These are phyloP conservation scores for Wickerhamomyces strasburgensis DNA, from an alignment of 805 yeast species.

Conservation along the genomic window DNA sequence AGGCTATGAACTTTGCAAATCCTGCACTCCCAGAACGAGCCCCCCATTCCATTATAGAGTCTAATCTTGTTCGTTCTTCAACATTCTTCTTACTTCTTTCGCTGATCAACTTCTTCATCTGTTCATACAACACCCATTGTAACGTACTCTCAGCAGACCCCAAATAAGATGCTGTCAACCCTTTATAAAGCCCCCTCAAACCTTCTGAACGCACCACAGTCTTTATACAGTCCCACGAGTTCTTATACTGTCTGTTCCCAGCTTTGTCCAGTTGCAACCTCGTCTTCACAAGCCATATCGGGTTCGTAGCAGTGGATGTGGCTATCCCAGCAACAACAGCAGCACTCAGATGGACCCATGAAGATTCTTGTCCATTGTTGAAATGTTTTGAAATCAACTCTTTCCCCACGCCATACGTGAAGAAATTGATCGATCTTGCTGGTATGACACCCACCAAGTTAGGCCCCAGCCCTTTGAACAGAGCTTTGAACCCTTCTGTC, in stretches of 20 bases:
- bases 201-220: conserved; percentile 77
- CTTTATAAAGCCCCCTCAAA: conserved; percentile 71
- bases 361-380: conserved; percentile 70
- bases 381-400: conserved; percentile 61
- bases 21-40: conserved; percentile 98
- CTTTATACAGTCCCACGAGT: conserved; percentile 78
- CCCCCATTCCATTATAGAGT: conserved; percentile 79
- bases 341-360: conserved; percentile 80
- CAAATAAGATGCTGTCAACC: conserved; percentile 89
- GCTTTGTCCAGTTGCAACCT: conserved; percentile 87
- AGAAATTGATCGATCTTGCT: conserved; percentile 93
- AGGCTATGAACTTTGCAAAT: conserved; percentile 88
- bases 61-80: conserved; percentile 39
- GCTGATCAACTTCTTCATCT: conserved; percentile 71
- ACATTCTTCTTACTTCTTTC: conserved; percentile 37
- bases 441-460: conserved; percentile 97
- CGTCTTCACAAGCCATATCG: conserved; percentile 96
- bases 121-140: conserved; percentile 96
- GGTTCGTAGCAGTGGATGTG: conserved; percentile 94
- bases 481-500: conserved; percentile 77
- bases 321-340: conserved; percentile 92
- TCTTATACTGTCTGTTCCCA: conserved; percentile 59
- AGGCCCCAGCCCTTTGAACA: conserved; percentile 95
- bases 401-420: conserved; percentile 93
- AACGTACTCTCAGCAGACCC: conserved; percentile 91